Evolutionary conservation across 2,329 filamentous ascomycete genomes (phyloP), one percentile per base, ranked within the genome.

Genomic region (Zymoseptoria crescenta): DNA sequence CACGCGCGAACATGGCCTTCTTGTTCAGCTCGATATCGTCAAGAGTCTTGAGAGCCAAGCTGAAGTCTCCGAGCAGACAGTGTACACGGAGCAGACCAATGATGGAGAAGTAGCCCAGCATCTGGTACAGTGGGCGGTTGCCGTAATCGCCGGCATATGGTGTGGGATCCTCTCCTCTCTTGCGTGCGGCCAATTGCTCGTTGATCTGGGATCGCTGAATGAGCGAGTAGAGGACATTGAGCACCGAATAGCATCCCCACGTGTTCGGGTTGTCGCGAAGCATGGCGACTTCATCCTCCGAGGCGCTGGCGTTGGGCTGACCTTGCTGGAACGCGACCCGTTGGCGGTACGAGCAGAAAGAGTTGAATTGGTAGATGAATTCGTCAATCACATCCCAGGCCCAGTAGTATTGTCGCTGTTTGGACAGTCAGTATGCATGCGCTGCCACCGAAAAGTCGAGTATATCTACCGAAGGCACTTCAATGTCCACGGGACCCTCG

Each of bases 311-410:
- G 51, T 61, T 64, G 30, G 65, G 56, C 54, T 62, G 61, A 49
- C 59, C 60, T 54, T 69, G 68, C 80, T 81, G 85, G 68, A 91
- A 85, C 65, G 94, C 94, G 68, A 96, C 86, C 67, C 91, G 87
- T 76, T 95, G 91, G 73, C 94, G 87, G 83, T 96, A 96, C 64
- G 91, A 91, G 75, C 91, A 97, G 83, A 99, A 99, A 60, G 92
- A 95, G 83, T 99, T 96, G 83, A 99, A 99, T 77, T 99, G 94
- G 82, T 99, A 99, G 79, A 99, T 97, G 81, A 99, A 99, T 78
- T 99, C 94, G 77, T 99, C 94, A 78, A 99, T 96, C 68, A 97
- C 93, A 76, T 99, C 94, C 94, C 94, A 99, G 49, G 94, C 94
- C 94, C 94, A 99, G 81, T 93, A 96, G 80, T 96, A 95, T 91